A percentile compares a stretch with the other conserved stretches of the same genome.
Conservation (phyloP, 306 rosid genomes). For the Sicyos edulis region DNA sequence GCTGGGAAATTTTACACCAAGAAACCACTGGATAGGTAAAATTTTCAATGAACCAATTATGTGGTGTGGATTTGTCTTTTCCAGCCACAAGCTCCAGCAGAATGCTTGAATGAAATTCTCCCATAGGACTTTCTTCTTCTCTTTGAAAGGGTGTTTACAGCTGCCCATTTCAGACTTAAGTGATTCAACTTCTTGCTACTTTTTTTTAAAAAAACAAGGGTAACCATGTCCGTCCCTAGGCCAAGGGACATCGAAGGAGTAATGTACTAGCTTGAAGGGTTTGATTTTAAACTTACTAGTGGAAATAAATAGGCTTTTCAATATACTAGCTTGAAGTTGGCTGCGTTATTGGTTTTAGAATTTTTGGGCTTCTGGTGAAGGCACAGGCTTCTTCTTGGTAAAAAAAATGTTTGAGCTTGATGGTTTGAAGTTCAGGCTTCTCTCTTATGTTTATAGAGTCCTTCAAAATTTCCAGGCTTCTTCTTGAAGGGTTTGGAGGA, state of each 20-base stretch:
- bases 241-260: too few species aligned
- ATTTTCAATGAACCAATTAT: too few species aligned
- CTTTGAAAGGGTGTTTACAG: background rate
- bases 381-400: background rate
- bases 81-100: too few species aligned
- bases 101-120: too few species aligned
- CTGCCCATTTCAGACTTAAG: background rate
- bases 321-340: background rate
- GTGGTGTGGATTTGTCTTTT: too few species aligned
- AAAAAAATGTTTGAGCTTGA: background rate
- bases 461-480: background rate
- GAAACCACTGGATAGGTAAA: too few species aligned
- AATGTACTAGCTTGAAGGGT: background rate
- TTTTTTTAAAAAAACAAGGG: too few species aligned
- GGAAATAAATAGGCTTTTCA: background rate
- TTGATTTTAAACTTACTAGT: conserved; percentile 11
- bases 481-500: background rate
- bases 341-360: background rate
- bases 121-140: too few species aligned
- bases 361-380: conserved; percentile 6
- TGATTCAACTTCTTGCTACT: conserved; percentile 13
- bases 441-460: background rate
- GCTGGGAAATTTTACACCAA: too few species aligned
- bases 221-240: too few species aligned
- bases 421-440: background rate